These are phyloP conservation scores for Parafenestella ontariensis DNA, from an alignment of 2,329 filamentous ascomycete genomes.

Conservation along the genomic window DNA sequence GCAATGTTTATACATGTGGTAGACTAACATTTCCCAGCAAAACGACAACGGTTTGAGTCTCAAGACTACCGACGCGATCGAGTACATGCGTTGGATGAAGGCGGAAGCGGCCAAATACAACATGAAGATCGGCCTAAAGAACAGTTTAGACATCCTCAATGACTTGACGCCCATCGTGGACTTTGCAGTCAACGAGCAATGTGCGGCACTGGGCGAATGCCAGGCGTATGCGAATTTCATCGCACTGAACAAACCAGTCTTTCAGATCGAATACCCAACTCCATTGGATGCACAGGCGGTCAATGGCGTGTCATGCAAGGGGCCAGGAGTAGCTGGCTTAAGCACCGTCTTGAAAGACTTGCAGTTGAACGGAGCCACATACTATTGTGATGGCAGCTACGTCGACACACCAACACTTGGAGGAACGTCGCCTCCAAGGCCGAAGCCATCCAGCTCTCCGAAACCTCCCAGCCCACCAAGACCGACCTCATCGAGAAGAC, in stretches of 20 bases:
- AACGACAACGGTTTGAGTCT: slow-evolving; percentile 40
- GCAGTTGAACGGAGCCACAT: slow-evolving; percentile 65
- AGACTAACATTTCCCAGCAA: slow-evolving; percentile 30
- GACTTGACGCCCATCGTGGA: slow-evolving; percentile 27
- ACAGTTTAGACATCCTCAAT: slow-evolving; percentile 37
- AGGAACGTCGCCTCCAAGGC: slow-evolving; percentile 23
- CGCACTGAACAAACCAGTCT: slow-evolving; percentile 39
- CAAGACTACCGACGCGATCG: slow-evolving; percentile 29
- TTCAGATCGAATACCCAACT: slow-evolving; percentile 44
- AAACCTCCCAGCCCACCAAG: slow-evolving; percentile 8
- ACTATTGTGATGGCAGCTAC: slow-evolving; percentile 57
- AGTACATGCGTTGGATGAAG: slow-evolving; percentile 36
- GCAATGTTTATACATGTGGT: neutral
- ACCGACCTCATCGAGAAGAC: slow-evolving; percentile 6
- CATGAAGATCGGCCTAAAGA: slow-evolving; percentile 41
- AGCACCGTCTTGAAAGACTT: slow-evolving; percentile 71
- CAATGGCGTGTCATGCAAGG: slow-evolving; percentile 50
- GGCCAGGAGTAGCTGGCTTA: slow-evolving; percentile 62
- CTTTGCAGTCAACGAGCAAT: slow-evolving; percentile 45
- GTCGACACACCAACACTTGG: slow-evolving; percentile 40
- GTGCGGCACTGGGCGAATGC: slow-evolving; percentile 34
- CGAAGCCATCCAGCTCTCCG: slow-evolving; percentile 13
- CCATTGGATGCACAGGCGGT: slow-evolving; percentile 44
- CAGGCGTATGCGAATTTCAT: slow-evolving; percentile 32
- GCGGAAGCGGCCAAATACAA: slow-evolving; percentile 27